phyloP scores from a whole-genome alignment of 495 filamentous ascomycete genomes.

The Bryoglossum gracile region DNA sequence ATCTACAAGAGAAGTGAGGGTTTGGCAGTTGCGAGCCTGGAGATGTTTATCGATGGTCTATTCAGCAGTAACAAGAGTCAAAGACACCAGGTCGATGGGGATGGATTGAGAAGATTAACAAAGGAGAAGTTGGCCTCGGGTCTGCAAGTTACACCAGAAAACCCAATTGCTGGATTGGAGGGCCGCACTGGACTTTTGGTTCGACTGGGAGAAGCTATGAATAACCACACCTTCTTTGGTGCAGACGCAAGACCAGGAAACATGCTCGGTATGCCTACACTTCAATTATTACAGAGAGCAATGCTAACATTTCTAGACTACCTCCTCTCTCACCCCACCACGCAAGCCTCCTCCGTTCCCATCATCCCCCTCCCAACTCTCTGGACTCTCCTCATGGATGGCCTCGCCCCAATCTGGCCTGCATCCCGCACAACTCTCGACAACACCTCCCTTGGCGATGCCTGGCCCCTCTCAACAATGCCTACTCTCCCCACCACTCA shows the following conservation, averaged over 20 bases:
- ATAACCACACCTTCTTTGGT: conserved; percentile 80
- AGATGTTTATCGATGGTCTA: conserved; percentile 94
- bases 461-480: conserved; percentile 84
- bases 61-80: conserved; percentile 79
- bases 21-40: conserved; percentile 84
- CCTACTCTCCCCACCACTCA: conserved; percentile 48
- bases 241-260: conserved; percentile 81
- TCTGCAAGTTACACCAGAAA: conserved; percentile 73
- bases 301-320: conserved; percentile 53
- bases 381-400: conserved; percentile 85
- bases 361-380: conserved; percentile 87
- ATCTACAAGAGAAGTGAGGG: conserved; percentile 84
- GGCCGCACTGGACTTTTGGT: conserved; percentile 77
- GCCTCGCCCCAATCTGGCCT: conserved; percentile 84
- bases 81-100: conserved; percentile 83
- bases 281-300: not conserved
- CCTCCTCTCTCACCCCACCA: conserved; percentile 83
- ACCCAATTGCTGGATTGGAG: conserved; percentile 81
- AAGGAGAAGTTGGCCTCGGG: conserved; percentile 67
- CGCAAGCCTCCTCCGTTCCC: conserved; percentile 76
- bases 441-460: conserved; percentile 83
- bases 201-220: conserved; percentile 66
- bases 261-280: conserved; percentile 70
- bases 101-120: conserved; percentile 67
- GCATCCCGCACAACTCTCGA: conserved; percentile 81